phyloP scores from a whole-genome alignment of 1,284 basidiomycete genomes.

The Stereum hirsutum region DNA sequence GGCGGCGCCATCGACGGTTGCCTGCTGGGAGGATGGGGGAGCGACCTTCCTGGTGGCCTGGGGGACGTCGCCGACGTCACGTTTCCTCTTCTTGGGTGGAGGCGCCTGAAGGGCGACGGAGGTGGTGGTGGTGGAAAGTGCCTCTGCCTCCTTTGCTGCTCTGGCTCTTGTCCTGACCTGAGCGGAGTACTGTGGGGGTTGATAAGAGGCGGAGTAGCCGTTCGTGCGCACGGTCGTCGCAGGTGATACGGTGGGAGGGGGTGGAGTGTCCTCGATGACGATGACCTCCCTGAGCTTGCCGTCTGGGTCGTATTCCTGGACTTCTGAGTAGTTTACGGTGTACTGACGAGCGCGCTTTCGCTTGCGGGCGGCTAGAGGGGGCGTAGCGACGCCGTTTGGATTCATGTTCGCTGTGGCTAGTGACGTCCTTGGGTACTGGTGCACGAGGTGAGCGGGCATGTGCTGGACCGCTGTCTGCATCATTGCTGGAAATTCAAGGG shows the following conservation, averaged over 20 bases:
- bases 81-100: conserved; percentile 69
- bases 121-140: conserved; percentile 54
- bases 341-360: conserved; percentile 73
- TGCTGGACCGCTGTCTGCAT: conserved; percentile 66
- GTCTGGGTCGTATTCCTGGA: conserved; percentile 70
- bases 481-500: conserved; percentile 34
- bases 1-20: conserved; percentile 22
- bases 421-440: conserved; percentile 41
- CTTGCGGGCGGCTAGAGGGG: conserved; percentile 61
- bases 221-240: conserved; percentile 54
- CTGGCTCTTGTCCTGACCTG: conserved; percentile 73
- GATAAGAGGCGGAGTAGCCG: conserved; percentile 67
- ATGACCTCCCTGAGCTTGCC: conserved; percentile 75
- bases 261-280: conserved; percentile 81
- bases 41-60: conserved; percentile 51
- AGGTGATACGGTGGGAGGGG: conserved; percentile 68
- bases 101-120: conserved; percentile 46
- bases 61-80: conserved; percentile 57
- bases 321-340: conserved; percentile 75
- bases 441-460: conserved; percentile 44
- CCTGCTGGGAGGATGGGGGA: conserved; percentile 16
- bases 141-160: conserved; percentile 74
- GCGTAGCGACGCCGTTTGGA: conserved; percentile 38
- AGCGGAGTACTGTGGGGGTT: conserved; percentile 62
- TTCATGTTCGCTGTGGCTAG: conserved; percentile 17